phyloP scores from a whole-genome alignment of 495 filamentous ascomycete species.

The Penicillium chermesinum region DNA sequence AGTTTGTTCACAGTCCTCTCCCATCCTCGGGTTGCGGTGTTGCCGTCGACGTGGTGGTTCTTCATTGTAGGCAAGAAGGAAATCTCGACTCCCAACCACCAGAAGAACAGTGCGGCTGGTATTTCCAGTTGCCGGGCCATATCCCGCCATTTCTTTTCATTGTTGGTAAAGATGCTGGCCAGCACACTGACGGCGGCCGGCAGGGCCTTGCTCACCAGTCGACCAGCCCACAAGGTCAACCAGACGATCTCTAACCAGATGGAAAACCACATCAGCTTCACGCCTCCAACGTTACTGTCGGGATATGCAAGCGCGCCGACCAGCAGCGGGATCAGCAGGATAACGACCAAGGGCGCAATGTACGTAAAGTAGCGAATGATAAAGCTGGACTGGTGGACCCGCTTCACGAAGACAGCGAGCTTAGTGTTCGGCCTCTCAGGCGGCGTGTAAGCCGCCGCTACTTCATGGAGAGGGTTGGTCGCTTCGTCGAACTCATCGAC shows the following conservation, averaged over 20 bases:
- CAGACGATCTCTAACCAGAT: slow-evolving; percentile 94
- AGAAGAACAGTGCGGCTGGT: slow-evolving; percentile 82
- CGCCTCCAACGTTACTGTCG: slow-evolving; percentile 66
- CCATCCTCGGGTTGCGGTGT: slow-evolving; percentile 56
- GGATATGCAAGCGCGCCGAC: slow-evolving; percentile 65
- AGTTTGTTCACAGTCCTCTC: slow-evolving; percentile 79
- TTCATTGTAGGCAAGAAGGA: slow-evolving; percentile 56
- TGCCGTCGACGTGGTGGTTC: slow-evolving; percentile 64
- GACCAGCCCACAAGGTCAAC: slow-evolving; percentile 82
- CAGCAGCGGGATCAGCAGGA: slow-evolving; percentile 78
- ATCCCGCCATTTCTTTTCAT: slow-evolving; percentile 89
- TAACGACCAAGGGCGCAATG: slow-evolving; percentile 65
- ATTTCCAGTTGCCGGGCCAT: slow-evolving; percentile 83
- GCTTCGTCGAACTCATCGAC: slow-evolving; percentile 83
- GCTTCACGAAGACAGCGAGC: slow-evolving; percentile 58
- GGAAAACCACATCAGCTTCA: slow-evolving; percentile 81
- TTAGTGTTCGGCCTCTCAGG: slow-evolving; percentile 59
- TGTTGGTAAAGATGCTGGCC: slow-evolving; percentile 77
- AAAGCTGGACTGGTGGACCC: slow-evolving; percentile 67
- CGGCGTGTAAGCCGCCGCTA: slow-evolving; percentile 61
- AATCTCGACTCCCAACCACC: slow-evolving; percentile 79
- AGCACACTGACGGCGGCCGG: slow-evolving; percentile 61
- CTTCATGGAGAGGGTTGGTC: slow-evolving; percentile 70
- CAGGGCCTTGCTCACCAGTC: slow-evolving; percentile 70
- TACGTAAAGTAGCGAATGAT: slow-evolving; percentile 84